These are phyloP conservation scores for Paramecium pentaurelia DNA, from an alignment of 73 alveolate species.

Conservation along the genomic window DNA sequence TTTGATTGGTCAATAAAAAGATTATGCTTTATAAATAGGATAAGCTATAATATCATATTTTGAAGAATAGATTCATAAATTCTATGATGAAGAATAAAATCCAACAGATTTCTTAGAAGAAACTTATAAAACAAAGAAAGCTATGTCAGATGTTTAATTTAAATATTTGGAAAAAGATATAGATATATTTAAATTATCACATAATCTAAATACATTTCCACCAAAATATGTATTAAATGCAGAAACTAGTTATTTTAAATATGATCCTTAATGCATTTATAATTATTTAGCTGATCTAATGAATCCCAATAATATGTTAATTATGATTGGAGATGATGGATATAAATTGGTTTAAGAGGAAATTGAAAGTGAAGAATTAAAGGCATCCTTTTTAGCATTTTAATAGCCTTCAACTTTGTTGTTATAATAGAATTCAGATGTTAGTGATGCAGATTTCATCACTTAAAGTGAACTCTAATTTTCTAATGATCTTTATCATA, in stretches of 20 bases:
- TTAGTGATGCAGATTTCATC: not conserved
- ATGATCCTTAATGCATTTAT: not conserved
- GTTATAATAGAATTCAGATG: not conserved
- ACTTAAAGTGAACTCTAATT: not conserved
- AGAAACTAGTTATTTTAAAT: not conserved
- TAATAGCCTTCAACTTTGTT: not conserved
- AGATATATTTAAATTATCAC: constrained; percentile 22
- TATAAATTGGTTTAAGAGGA: not conserved
- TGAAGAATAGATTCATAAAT: not conserved
- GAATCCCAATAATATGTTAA: not conserved
- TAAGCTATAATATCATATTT: constrained; percentile 24
- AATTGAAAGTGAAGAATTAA: not conserved
- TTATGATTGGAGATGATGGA: constrained; percentile 26
- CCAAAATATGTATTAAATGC: constrained; percentile 3
- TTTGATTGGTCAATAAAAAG: not conserved
- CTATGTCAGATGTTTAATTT: not conserved
- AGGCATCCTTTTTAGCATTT: not conserved
- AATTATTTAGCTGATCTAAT: constrained; percentile 28
- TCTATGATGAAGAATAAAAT: not conserved
- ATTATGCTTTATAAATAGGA: not conserved
- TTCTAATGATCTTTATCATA: not conserved
- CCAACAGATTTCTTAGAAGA: constrained; percentile 5
- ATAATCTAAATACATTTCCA: constrained; percentile 10
- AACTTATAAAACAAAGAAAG: not conserved
- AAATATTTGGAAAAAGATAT: not conserved